Evolutionary conservation across 148 eudicot species (phyloP).

Genomic region (Limonium bicolor): DNA sequence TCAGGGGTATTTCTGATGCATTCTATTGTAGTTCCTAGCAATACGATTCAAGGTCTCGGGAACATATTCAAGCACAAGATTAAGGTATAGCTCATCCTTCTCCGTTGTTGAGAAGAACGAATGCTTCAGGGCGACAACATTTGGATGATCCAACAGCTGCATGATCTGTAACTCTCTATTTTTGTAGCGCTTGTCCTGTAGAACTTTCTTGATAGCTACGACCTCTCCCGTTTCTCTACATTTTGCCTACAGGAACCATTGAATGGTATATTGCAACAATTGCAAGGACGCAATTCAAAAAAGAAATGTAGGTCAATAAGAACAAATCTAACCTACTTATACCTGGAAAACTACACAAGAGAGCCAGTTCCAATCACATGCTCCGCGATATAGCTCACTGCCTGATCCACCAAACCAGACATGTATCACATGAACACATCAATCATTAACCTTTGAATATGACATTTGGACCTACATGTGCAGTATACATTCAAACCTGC

Average conservation of each 20-base stretch:
- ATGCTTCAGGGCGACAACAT: conserved; percentile 92
- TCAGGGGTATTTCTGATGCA: conserved; percentile 82
- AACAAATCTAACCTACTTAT: conserved; percentile 5
- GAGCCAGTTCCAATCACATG: conserved; percentile 99
- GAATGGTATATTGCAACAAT: background rate
- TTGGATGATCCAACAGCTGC: conserved; percentile 99
- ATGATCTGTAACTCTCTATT: conserved; percentile 96
- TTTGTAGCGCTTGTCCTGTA: conserved; percentile 99
- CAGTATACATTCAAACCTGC: conserved; percentile 43
- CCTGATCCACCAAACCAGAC: conserved; percentile 32
- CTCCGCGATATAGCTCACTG: conserved; percentile 81
- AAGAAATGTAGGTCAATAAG: background rate
- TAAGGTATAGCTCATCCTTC: conserved; percentile 89
- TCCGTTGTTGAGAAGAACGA: conserved; percentile 85
- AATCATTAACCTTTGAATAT: too few relatives aligned
- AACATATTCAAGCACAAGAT: conserved; percentile 95
- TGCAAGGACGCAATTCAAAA: background rate
- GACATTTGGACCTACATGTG: too few relatives aligned
- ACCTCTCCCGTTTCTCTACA: conserved; percentile 98
- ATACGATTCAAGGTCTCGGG: conserved; percentile 94
- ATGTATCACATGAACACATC: conserved; percentile 3
- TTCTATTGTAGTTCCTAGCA: conserved; percentile 84
- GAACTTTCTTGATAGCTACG: conserved; percentile 97
- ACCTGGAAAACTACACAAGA: conserved; percentile 95
- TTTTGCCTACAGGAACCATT: conserved; percentile 61